Percentiles rank a stretch among this genome's conserved stretches.
phyloP scores from a whole-genome alignment of 2,329 filamentous ascomycete species.

The Didymella lethalis region DNA sequence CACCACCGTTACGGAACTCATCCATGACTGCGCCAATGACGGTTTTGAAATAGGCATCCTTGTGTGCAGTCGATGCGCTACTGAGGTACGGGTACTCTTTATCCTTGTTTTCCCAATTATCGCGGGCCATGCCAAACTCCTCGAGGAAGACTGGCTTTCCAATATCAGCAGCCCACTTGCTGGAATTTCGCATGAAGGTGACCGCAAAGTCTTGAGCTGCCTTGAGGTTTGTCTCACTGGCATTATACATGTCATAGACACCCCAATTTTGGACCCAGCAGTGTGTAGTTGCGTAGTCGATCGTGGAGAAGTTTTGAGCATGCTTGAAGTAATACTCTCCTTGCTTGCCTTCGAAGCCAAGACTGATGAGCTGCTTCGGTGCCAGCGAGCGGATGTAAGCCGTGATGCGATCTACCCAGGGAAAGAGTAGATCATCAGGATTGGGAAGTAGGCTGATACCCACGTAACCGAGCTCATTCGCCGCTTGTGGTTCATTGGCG shows the following conservation, averaged over 20 bases:
- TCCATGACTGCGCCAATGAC: conserved; percentile 50
- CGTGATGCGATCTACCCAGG: conserved; percentile 50
- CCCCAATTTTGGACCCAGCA: conserved; percentile 54
- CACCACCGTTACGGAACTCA: conserved; percentile 45
- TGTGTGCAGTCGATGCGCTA: conserved; percentile 47
- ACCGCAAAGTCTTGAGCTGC: conserved; percentile 48
- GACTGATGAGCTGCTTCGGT: conserved; percentile 50
- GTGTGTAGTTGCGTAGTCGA: conserved; percentile 52
- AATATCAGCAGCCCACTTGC: conserved; percentile 48
- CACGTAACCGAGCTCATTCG: conserved; percentile 35
- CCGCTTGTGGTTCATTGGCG: conserved; percentile 51
- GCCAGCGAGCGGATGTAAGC: conserved; percentile 48
- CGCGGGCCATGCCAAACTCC: conserved; percentile 53
- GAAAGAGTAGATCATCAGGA: conserved; percentile 45
- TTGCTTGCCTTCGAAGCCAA: conserved; percentile 52
- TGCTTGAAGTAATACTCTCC: conserved; percentile 52
- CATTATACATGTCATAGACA: conserved; percentile 51
- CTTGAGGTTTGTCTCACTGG: conserved; percentile 41
- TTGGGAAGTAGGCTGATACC: conserved; percentile 43
- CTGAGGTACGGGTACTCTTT: conserved; percentile 51
- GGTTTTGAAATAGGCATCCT: conserved; percentile 50
- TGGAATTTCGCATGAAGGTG: conserved; percentile 46
- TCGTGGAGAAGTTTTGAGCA: conserved; percentile 47
- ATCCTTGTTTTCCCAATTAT: conserved; percentile 51
- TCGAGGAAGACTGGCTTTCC: conserved; percentile 51